A percentile compares a stretch with the other conserved stretches of the same genome.
Conservation (phyloP, 2,329 filamentous ascomycete species). For the Fusarium succisae region DNA sequence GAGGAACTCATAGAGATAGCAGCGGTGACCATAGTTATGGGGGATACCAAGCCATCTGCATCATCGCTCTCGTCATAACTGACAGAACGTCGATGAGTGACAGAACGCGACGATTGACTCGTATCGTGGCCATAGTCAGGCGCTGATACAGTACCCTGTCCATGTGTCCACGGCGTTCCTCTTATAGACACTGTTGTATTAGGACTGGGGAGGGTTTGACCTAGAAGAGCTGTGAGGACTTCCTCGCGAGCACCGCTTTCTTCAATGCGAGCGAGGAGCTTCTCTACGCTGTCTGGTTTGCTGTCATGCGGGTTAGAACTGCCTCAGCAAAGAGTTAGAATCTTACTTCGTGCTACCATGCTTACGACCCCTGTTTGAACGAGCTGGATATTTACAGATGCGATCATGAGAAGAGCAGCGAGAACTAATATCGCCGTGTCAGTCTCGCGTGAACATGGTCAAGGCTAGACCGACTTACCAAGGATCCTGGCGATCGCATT, state of each 20-base stretch:
- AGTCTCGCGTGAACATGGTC: not conserved
- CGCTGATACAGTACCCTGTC: not conserved
- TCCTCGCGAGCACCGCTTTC: conserved; percentile 13
- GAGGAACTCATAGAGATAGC: conserved; percentile 5
- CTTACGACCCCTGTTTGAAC: conserved; percentile 11
- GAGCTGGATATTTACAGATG: conserved; percentile 7
- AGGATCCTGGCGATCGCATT: conserved; percentile 15
- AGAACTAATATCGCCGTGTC: not conserved
- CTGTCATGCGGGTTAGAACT: not conserved
- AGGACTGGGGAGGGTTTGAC: not conserved
- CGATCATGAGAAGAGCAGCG: conserved; percentile 15
- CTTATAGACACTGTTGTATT: conserved; percentile 5
- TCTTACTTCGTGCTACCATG: conserved; percentile 16
- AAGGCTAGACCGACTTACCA: not conserved
- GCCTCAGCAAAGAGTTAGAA: fast-evolving
- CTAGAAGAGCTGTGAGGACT: not conserved
- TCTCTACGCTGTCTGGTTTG: conserved; percentile 8
- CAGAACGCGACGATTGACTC: not conserved
- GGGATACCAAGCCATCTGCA: not conserved
- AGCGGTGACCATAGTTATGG: not conserved
- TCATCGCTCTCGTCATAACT: not conserved
- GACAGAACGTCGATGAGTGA: not conserved
- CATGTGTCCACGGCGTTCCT: not conserved
- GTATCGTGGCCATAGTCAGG: not conserved
- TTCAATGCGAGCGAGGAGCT: conserved; percentile 11